Base-by-base conservation (phyloP, 495 filamentous ascomycete genomes). In the Talaromyces borbonicus region DNA sequence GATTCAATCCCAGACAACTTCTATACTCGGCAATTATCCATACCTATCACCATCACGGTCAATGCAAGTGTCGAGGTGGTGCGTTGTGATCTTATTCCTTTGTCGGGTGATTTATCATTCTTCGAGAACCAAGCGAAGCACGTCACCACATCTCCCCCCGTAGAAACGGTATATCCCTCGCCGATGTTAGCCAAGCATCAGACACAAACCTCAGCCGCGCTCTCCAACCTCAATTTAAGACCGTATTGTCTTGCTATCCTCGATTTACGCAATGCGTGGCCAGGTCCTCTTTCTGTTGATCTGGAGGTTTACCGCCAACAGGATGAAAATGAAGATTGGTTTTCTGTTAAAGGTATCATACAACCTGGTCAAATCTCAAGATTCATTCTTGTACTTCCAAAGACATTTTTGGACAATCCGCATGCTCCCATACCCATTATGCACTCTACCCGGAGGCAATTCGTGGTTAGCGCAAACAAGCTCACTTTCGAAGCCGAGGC, bases 191-290 rank as follows among this genome's bases (percentile, higher is more conserved):
- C 37, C 24, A 51, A 19, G 9, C 58, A 61, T 14, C 45, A 56
- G 22, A 56, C 65, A 43, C 56, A 58, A 12, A 68, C 70, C 33
- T 65, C 66, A 12, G 51, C 66, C 7, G 55, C 70, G 11, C 55
- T 73, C n/a, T 55, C 62, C 30, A 65, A 62, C 19, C 59, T 72
- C 27, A 66, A 60, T 4, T 63, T 55, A 16, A 60, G 61, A 5
- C 50, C 57, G 8, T 63, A 90, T 56, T 93, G 87, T 56, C 69
- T 95, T 31, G 65, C 94, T 12, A 55, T 93, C 5, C 63, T 97
- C 14, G 90, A 97, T 58, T 71, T 95, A 24, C 79, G 86, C 32
- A 97, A 97, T 54, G 77, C 81, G 18, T 95, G 88, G 87, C 84
- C 87, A 11, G 81, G 75, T 49, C 78, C 81, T 4, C 73, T 96